These are phyloP conservation scores for Bauhinia variegata DNA, from an alignment of 306 rosid genomes.

Conservation along the genomic window DNA sequence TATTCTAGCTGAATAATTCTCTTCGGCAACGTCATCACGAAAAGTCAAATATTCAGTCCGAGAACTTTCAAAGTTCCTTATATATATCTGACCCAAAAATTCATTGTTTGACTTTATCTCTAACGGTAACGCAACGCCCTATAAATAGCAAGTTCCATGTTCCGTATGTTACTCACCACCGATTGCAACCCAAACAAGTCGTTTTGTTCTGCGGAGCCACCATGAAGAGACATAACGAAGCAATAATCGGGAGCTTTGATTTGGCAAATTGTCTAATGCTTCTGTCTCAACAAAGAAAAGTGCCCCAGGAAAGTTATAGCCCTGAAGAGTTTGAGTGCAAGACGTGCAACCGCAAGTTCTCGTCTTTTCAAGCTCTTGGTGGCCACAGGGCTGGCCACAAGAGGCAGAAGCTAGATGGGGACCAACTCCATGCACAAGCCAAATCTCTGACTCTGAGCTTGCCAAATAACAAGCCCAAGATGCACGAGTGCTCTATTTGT, in stretches of 20 bases:
- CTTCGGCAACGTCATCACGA: no score
- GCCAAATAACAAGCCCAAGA: conserved; percentile 39
- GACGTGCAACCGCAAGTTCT: conserved; percentile 72
- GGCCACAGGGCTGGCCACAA: conserved; percentile 95
- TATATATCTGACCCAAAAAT: no score
- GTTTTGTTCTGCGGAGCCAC: no score
- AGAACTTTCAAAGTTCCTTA: no score
- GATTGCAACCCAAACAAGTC: no score
- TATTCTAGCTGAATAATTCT: no score
- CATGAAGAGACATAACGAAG: conserved; percentile 46
- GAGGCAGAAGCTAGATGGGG: conserved; percentile 30
- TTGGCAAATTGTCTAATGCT: conserved; percentile 50
- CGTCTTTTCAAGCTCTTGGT: conserved; percentile 88
- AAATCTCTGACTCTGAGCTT: conserved; percentile 25
- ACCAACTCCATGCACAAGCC: conserved; percentile 17
- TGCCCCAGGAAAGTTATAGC: background rate
- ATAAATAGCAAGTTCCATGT: no score
- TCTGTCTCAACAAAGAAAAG: conserved; percentile 38
- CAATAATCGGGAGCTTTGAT: conserved; percentile 13
- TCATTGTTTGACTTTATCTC: no score
- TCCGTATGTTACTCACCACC: no score
- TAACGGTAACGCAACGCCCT: no score
- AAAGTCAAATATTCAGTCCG: no score
- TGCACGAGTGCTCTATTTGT: conserved; percentile 52
- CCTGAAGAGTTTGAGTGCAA: conserved; percentile 62